A percentile compares a stretch with the other conserved stretches of the same genome.
Evolutionary conservation across 257 asterid species (phyloP).

Genomic region (Echium plantagineum): DNA sequence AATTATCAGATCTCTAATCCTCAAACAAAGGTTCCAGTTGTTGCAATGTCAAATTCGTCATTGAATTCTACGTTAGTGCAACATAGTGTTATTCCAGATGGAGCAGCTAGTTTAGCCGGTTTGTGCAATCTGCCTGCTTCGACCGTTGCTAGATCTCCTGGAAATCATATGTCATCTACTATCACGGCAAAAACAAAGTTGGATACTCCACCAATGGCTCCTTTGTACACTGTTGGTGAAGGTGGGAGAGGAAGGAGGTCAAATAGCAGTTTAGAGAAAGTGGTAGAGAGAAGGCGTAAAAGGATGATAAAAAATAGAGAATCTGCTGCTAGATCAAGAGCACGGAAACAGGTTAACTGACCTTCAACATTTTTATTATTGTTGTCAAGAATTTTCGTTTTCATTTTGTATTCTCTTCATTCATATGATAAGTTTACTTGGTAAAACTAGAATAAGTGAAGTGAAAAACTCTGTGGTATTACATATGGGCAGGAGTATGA

Average conservation of each 20-base stretch:
- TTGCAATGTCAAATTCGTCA: slow-evolving; percentile 30
- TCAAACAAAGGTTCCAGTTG: slow-evolving; percentile 24
- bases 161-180: slow-evolving; percentile 40
- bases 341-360: slow-evolving; percentile 66
- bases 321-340: slow-evolving; percentile 48
- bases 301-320: slow-evolving; percentile 28
- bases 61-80: slow-evolving; percentile 24
- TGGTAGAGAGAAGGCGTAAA: slow-evolving; percentile 40
- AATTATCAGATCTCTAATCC: slow-evolving; percentile 37
- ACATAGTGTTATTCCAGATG: neutral
- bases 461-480: too few species aligned
- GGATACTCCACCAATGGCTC: slow-evolving; percentile 59
- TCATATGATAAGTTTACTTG: too few species aligned
- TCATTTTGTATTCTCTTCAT: too few species aligned
- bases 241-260: slow-evolving; percentile 39
- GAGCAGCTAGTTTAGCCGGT: slow-evolving; percentile 32
- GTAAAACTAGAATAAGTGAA: too few species aligned
- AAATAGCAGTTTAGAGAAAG: slow-evolving; percentile 28
- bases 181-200: slow-evolving; percentile 26
- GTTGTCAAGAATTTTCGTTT: neutral
- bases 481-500: too few species aligned
- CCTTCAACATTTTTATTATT: neutral
- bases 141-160: slow-evolving; percentile 43
- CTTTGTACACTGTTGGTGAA: slow-evolving; percentile 43
- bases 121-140: slow-evolving; percentile 33